Conservation (phyloP, 2,329 filamentous ascomycete species). For the Diplodia corticola region DNA sequence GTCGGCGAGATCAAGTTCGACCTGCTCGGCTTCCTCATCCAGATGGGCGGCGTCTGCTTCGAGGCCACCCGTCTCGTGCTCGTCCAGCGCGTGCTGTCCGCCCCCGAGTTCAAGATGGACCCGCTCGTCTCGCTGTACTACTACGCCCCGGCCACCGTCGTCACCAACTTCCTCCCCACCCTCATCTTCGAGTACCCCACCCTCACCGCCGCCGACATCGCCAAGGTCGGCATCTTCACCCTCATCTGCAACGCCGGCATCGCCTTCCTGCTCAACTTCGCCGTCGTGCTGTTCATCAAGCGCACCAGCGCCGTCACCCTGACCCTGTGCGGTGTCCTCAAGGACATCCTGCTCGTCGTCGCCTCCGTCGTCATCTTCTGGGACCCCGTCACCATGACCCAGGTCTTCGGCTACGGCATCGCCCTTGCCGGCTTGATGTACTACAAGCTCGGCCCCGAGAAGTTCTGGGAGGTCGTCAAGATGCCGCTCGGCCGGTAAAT, state of each 20-base stretch:
- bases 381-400: constrained; percentile 70
- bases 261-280: constrained; percentile 80
- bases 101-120: constrained; percentile 88
- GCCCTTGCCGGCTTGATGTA: constrained; percentile 76
- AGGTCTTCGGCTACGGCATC: constrained; percentile 82
- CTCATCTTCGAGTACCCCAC: constrained; percentile 69
- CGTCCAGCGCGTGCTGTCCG: constrained; percentile 80
- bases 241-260: constrained; percentile 75
- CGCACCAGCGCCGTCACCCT: constrained; percentile 84
- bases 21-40: constrained; percentile 74
- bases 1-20: constrained; percentile 95
- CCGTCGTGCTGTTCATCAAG: constrained; percentile 84
- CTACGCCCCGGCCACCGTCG: constrained; percentile 80
- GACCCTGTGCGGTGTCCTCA: constrained; percentile 83
- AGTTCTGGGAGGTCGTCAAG: constrained; percentile 51
- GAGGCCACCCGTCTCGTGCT: constrained; percentile 81
- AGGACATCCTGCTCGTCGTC: constrained; percentile 79
- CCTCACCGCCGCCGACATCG: constrained; percentile 68
- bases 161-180: constrained; percentile 72
- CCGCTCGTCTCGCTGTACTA: constrained; percentile 87
- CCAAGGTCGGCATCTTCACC: constrained; percentile 70
- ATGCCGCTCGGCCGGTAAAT: neutral
- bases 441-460: constrained; percentile 83
- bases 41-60: constrained; percentile 75
- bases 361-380: constrained; percentile 81